Conservation (phyloP, 2,329 filamentous ascomycete species). For the Hypoxylon sp. region DNA sequence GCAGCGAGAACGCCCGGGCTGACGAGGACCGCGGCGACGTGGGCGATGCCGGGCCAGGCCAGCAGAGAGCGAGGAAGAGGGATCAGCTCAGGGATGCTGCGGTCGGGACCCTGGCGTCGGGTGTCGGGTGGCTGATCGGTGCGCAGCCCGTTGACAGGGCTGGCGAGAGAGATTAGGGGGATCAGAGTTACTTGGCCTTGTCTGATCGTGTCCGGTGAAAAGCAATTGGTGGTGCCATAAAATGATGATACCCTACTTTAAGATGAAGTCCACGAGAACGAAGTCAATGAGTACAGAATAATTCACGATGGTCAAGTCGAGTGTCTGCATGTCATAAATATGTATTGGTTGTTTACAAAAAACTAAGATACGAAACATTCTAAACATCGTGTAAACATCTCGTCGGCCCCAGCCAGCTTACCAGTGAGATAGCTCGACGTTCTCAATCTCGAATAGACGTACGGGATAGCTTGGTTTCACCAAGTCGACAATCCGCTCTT, state of each 20-base stretch:
- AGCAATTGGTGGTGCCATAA: neutral
- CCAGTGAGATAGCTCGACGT: no score
- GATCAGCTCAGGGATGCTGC: slow-evolving; percentile 74
- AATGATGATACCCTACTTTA: neutral
- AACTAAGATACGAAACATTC: no score
- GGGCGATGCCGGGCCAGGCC: slow-evolving; percentile 40
- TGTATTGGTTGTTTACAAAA: no score
- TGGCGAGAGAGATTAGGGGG: slow-evolving; percentile 40
- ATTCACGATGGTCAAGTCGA: neutral
- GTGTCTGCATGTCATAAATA: neutral
- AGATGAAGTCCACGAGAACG: no score
- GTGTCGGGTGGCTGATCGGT: slow-evolving; percentile 73
- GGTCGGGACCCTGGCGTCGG: slow-evolving; percentile 70
- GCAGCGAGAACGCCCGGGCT: slow-evolving; percentile 51
- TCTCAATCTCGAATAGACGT: no score
- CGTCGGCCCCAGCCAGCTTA: no score
- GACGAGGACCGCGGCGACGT: slow-evolving; percentile 40
- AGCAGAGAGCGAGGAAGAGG: slow-evolving; percentile 66
- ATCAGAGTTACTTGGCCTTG: neutral
- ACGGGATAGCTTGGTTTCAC: no score
- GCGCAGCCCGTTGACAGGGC: slow-evolving; percentile 54
- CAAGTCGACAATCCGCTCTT: no score
- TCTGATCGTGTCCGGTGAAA: neutral
- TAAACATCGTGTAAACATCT: no score
- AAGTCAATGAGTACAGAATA: neutral